Evolutionary conservation across 768 basidiomycete genomes (phyloP).

Genomic region (Sutorius australiensis): DNA sequence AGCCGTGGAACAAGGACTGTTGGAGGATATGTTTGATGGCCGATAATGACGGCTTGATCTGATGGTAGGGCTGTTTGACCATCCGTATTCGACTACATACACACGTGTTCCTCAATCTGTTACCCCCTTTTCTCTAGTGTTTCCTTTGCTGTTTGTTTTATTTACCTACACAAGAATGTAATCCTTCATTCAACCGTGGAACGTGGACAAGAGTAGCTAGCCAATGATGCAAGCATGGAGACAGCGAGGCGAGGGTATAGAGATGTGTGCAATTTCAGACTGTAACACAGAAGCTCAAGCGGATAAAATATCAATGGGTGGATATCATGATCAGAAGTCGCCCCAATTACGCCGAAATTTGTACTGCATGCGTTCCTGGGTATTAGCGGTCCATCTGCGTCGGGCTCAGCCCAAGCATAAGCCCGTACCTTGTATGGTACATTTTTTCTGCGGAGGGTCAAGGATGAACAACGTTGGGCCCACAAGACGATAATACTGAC

Average conservation of each 20-base stretch:
- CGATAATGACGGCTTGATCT: slow-evolving; percentile 34
- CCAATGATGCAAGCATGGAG: slow-evolving; percentile 1
- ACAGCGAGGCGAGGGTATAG: slow-evolving; percentile 22
- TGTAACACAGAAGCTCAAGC: not conserved
- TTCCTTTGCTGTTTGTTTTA: not conserved
- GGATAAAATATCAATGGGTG: slow-evolving; percentile 10
- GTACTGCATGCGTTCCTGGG: slow-evolving; percentile 69
- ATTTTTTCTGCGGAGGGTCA: slow-evolving; percentile 52
- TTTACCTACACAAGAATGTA: slow-evolving; percentile 3
- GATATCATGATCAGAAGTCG: slow-evolving; percentile 55
- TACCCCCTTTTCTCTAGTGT: not conserved
- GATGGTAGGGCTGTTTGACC: too few relatives aligned
- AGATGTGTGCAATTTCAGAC: slow-evolving; percentile 21
- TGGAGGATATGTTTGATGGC: slow-evolving; percentile 89
- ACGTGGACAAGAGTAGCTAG: slow-evolving; percentile 1
- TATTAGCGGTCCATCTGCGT: slow-evolving; percentile 42
- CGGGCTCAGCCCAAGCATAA: slow-evolving; percentile 2
- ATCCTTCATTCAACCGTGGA: slow-evolving; percentile 1
- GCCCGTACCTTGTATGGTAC: slow-evolving; percentile 79
- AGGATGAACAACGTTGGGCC: slow-evolving; percentile 1
- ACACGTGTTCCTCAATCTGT: not conserved
- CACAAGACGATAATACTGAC: slow-evolving; percentile 31
- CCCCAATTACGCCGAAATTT: slow-evolving; percentile 88
- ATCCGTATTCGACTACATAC: not conserved
- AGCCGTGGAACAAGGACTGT: slow-evolving; percentile 74